Evolutionary conservation across 2,329 filamentous ascomycete species (phyloP).

Genomic region (Venturia nashicola): DNA sequence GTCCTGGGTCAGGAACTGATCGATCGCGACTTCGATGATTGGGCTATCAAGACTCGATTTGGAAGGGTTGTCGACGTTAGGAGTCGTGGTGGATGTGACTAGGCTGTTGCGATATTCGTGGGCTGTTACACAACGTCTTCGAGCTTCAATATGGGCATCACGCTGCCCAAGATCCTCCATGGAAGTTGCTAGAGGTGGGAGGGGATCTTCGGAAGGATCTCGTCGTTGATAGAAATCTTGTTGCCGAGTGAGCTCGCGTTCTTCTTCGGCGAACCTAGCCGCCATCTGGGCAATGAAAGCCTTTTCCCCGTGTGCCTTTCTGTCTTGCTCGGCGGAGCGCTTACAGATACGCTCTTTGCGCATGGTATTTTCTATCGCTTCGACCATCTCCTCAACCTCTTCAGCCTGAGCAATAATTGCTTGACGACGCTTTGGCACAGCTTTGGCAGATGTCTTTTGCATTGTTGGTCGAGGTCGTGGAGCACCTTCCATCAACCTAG

Average conservation of each 20-base stretch:
- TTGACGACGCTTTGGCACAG: too few relatives aligned
- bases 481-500: not conserved
- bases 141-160: not conserved
- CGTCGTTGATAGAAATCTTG: not conserved
- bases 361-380: not conserved
- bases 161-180: not conserved
- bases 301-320: not conserved
- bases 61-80: not conserved
- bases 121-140: not conserved
- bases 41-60: not conserved
- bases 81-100: not conserved
- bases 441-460: not conserved
- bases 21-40: not conserved
- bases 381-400: not conserved
- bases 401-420: not conserved
- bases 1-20: not conserved
- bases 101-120: not conserved
- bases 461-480: not conserved
- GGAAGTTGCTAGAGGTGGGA: not conserved
- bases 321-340: not conserved
- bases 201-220: not conserved
- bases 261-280: not conserved
- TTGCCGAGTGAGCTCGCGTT: not conserved
- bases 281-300: not conserved
- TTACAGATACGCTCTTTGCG: not conserved